Percentiles rank a stretch among this genome's conserved stretches.
These are phyloP conservation scores for Caryopteris hybrid DNA, from an alignment of 305 asterid genomes.

Conservation along the genomic window DNA sequence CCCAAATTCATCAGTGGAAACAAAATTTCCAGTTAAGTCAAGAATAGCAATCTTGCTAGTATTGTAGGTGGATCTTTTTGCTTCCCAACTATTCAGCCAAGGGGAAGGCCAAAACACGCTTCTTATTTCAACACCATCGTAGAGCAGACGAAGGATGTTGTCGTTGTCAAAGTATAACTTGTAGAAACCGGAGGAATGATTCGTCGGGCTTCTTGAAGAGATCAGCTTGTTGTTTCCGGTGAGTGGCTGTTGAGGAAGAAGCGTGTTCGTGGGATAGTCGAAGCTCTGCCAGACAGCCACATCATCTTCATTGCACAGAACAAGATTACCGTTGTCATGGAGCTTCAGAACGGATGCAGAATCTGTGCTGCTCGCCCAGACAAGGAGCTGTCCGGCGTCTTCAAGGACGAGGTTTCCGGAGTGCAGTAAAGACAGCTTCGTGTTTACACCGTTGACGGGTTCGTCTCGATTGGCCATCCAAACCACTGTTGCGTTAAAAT, in stretches of 20 bases:
- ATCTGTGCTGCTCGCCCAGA: conserved; percentile 24
- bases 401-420: conserved; percentile 32
- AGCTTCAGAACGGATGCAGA: not conserved
- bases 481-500: conserved; percentile 6
- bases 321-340: conserved; percentile 21
- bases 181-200: conserved; percentile 39
- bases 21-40: conserved; percentile 21
- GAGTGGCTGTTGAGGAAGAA: conserved; percentile 30
- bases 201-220: conserved; percentile 30
- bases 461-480: conserved; percentile 46
- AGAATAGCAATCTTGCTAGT: conserved; percentile 30
- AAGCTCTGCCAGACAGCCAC: conserved; percentile 25
- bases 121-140: conserved; percentile 16
- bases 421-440: conserved; percentile 23
- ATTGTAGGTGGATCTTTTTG: conserved; percentile 28
- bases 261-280: conserved; percentile 28
- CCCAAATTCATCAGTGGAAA: conserved; percentile 1
- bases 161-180: conserved; percentile 32
- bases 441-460: conserved; percentile 24
- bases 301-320: not conserved
- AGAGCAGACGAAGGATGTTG: conserved; percentile 31
- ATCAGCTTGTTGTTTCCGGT: conserved; percentile 12
- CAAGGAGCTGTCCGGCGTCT: conserved; percentile 24
- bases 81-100: conserved; percentile 26
- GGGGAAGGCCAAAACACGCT: conserved; percentile 41